These are phyloP conservation scores for Tranzscheliella williamsii DNA, from an alignment of 1,284 basidiomycete genomes.

Conservation along the genomic window DNA sequence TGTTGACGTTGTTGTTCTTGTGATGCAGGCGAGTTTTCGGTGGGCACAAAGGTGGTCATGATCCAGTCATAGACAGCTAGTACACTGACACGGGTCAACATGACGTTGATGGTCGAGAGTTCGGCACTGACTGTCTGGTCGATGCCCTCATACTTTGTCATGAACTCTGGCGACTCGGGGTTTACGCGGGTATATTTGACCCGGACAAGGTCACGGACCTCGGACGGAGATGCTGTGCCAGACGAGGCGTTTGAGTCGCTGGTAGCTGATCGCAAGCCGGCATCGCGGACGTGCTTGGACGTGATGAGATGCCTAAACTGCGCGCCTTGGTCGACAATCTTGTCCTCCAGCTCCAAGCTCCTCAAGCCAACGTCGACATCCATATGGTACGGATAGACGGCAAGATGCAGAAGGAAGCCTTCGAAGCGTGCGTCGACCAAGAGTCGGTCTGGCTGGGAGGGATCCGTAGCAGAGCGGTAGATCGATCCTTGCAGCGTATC, in stretches of 20 bases:
- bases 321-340: slow-evolving; percentile 70
- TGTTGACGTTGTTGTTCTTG: slow-evolving; percentile 4
- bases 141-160: slow-evolving; percentile 79
- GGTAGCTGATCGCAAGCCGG: slow-evolving; percentile 15
- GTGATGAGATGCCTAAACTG: slow-evolving; percentile 72
- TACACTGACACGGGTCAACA: slow-evolving; percentile 87
- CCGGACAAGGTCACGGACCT: slow-evolving; percentile 71
- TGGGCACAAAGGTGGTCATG: slow-evolving; percentile 69
- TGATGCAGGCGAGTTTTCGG: slow-evolving; percentile 7
- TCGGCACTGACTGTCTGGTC: slow-evolving; percentile 86
- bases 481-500: slow-evolving; percentile 82
- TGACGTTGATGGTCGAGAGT: slow-evolving; percentile 89
- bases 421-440: slow-evolving; percentile 82
- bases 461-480: slow-evolving; percentile 68
- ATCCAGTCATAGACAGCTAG: slow-evolving; percentile 93
- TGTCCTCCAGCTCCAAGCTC: slow-evolving; percentile 65
- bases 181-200: slow-evolving; percentile 82
- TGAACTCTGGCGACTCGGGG: slow-evolving; percentile 83
- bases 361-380: slow-evolving; percentile 81
- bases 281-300: slow-evolving; percentile 66
- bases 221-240: slow-evolving; percentile 21
- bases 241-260: slow-evolving; percentile 18
- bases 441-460: slow-evolving; percentile 69
- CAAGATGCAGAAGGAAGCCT: slow-evolving; percentile 67
- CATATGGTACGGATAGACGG: slow-evolving; percentile 68